Conservation (phyloP, 257 asterid genomes). For the Fraxinus americana region DNA sequence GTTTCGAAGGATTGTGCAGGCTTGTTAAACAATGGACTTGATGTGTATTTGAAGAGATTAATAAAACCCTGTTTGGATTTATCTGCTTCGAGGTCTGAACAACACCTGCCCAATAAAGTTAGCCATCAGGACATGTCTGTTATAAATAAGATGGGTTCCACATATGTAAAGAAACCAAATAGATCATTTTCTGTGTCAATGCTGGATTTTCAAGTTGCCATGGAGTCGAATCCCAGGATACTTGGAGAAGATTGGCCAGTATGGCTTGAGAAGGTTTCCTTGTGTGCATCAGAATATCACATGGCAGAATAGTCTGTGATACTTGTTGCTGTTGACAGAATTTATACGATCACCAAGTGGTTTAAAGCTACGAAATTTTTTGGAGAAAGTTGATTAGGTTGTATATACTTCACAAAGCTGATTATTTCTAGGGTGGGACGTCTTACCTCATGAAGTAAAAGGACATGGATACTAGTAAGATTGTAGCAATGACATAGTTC, state of each 20-base stretch:
- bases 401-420: conserved; percentile 60
- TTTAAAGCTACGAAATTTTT: conserved; percentile 44
- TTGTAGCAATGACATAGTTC: conserved; percentile 46
- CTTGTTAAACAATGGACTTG: conserved; percentile 62
- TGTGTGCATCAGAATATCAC: conserved; percentile 41
- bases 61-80: conserved; percentile 61
- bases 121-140: conserved; percentile 28
- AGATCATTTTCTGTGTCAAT: conserved; percentile 41
- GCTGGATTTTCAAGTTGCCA: conserved; percentile 54
- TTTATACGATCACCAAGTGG: conserved; percentile 37
- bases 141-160: conserved; percentile 36
- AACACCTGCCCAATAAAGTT: conserved; percentile 27
- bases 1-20: conserved; percentile 51
- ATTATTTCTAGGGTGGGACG: conserved; percentile 46
- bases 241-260: conserved; percentile 70
- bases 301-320: conserved; percentile 27
- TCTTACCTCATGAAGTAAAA: conserved; percentile 46
- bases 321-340: conserved; percentile 36
- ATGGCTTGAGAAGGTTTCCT: conserved; percentile 50
- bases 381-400: conserved; percentile 50
- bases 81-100: conserved; percentile 45
- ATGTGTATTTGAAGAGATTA: conserved; percentile 55
- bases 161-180: conserved; percentile 29
- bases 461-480: conserved; percentile 53
- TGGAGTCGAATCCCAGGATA: conserved; percentile 50